These are phyloP conservation scores for Monosporascus sp. DNA, from an alignment of 2,329 filamentous ascomycete genomes.

Conservation along the genomic window DNA sequence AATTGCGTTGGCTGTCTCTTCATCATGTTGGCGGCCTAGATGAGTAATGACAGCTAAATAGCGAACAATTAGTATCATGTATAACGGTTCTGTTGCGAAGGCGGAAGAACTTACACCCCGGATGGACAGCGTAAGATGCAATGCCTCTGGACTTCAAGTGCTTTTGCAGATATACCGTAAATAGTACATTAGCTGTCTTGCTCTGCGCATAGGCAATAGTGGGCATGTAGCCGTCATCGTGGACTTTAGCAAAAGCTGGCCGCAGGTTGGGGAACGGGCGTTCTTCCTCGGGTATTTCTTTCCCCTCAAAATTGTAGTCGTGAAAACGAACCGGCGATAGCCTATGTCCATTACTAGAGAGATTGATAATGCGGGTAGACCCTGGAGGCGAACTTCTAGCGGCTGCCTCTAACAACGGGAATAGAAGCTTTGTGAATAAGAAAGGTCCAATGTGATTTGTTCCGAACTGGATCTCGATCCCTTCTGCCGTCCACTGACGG, in stretches of 20 bases:
- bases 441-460: slow-evolving; percentile 35
- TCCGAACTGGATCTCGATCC: slow-evolving; percentile 38
- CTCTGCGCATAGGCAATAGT: slow-evolving; percentile 44
- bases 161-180: slow-evolving; percentile 34
- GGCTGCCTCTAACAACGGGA: slow-evolving; percentile 28
- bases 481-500: slow-evolving; percentile 36
- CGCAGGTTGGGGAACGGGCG: slow-evolving; percentile 22
- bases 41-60: slow-evolving; percentile 28
- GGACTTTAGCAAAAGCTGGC: slow-evolving; percentile 24
- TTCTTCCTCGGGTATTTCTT: slow-evolving; percentile 29
- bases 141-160: slow-evolving; percentile 27
- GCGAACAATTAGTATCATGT: too few species aligned
- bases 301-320: slow-evolving; percentile 39
- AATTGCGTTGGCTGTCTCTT: slow-evolving; percentile 24
- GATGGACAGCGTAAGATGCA: slow-evolving; percentile 36
- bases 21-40: slow-evolving; percentile 30
- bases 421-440: slow-evolving; percentile 33
- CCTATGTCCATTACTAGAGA: slow-evolving; percentile 37
- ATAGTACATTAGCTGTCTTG: slow-evolving; percentile 47
- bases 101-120: slow-evolving; percentile 28
- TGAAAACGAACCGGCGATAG: slow-evolving; percentile 38
- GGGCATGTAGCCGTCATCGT: slow-evolving; percentile 31
- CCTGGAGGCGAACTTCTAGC: slow-evolving; percentile 24
- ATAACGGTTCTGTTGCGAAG: too few species aligned
- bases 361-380: slow-evolving; percentile 33